A percentile compares a stretch with the other conserved stretches of the same genome.
Evolutionary conservation across 1,284 basidiomycete genomes (phyloP).

Genomic region (Marasmius sp.): DNA sequence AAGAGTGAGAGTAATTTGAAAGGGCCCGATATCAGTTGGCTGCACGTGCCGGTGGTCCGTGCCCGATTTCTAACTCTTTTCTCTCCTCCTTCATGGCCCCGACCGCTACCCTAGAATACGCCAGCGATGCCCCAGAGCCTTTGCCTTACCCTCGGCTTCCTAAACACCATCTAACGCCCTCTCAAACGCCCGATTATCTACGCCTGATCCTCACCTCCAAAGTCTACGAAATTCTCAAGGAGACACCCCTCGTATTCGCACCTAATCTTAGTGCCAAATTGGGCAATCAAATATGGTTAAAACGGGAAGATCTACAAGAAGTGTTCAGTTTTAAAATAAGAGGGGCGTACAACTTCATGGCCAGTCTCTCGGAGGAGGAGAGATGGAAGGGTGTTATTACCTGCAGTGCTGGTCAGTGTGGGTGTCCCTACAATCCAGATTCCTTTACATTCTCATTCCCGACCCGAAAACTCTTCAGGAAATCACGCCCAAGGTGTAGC

Average conservation of each 20-base stretch:
- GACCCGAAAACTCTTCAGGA: conserved; percentile 46
- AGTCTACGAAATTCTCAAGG: conserved; percentile 91
- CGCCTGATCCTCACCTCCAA: conserved; percentile 91
- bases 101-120: conserved; percentile 61
- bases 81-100: conserved; percentile 36
- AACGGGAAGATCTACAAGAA: conserved; percentile 93
- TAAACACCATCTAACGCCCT: conserved; percentile 63
- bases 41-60: background rate
- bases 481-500: conserved; percentile 99
- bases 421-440: conserved; percentile 32
- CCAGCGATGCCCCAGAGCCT: conserved; percentile 65
- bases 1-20: background rate
- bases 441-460: conserved; percentile 2
- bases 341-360: conserved; percentile 99
- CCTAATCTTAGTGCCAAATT: conserved; percentile 84
- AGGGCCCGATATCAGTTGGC: background rate
- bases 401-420: conserved; percentile 92
- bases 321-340: conserved; percentile 99
- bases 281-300: conserved; percentile 94
- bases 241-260: conserved; percentile 89
- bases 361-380: conserved; percentile 82
- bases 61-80: background rate
- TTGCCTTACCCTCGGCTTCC: conserved; percentile 67
- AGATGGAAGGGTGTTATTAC: conserved; percentile 98
- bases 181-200: conserved; percentile 89